phyloP scores from a whole-genome alignment of 2,329 filamentous ascomycete genomes.

The Didymella exigua region DNA sequence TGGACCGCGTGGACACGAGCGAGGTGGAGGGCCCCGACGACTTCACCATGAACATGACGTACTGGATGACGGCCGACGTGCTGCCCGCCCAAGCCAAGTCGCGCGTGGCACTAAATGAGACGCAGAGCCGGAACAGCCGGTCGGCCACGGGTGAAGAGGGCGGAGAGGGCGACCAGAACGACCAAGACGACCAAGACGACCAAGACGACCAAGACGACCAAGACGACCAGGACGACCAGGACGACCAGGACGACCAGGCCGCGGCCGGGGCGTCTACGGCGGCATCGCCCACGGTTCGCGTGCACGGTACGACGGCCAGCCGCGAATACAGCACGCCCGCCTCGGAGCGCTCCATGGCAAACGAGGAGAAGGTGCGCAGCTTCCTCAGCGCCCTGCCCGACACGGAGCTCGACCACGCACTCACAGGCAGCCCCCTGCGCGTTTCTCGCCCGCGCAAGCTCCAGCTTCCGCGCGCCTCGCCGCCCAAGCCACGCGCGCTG shows the following conservation, averaged over 20 bases:
- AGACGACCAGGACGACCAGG: constrained; percentile 6
- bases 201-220: no score
- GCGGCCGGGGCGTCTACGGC: constrained; percentile 23
- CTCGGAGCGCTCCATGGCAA: constrained; percentile 44
- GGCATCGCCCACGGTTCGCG: constrained; percentile 28
- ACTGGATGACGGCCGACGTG: constrained; percentile 49
- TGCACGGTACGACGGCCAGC: constrained; percentile 31
- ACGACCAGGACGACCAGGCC: not conserved
- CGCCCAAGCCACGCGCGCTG: constrained; percentile 39
- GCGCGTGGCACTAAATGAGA: constrained; percentile 43
- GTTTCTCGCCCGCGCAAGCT: constrained; percentile 33
- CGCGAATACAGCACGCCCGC: constrained; percentile 26
- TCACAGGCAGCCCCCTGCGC: constrained; percentile 36
- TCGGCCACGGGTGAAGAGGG: constrained; percentile 26
- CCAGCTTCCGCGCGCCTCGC: constrained; percentile 33
- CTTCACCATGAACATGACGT: constrained; percentile 53
- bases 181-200: no score
- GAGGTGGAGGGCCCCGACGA: constrained; percentile 51
- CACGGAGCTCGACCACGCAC: constrained; percentile 37
- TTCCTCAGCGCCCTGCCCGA: constrained; percentile 48
- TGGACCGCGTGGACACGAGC: constrained; percentile 48
- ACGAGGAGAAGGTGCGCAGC: constrained; percentile 47
- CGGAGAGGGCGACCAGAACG: constrained; percentile 15
- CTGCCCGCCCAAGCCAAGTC: constrained; percentile 38
- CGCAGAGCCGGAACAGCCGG: constrained; percentile 22